Evolutionary conservation across 257 asterid genomes (phyloP).

Genomic region (Ilex aquifolium): DNA sequence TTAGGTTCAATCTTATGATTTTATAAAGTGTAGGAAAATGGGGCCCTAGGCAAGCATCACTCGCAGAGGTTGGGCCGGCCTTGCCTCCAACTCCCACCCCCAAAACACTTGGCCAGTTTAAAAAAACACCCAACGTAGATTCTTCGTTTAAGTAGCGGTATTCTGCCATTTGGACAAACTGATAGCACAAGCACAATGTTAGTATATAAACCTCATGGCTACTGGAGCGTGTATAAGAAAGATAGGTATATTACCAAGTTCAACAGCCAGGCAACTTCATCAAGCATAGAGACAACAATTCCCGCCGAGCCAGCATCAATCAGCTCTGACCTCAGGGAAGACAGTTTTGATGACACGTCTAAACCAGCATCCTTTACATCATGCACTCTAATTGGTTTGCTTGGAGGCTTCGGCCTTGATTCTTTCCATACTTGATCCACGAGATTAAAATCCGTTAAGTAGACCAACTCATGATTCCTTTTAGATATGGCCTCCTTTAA

Average conservation of each 20-base stretch:
- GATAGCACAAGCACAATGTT: not conserved
- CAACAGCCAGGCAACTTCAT: conserved; percentile 97
- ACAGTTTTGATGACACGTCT: conserved; percentile 73
- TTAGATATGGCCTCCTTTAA: conserved; percentile 67
- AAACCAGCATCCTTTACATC: conserved; percentile 81
- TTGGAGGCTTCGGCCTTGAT: conserved; percentile 74
- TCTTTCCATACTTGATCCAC: conserved; percentile 96
- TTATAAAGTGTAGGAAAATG: too few species aligned
- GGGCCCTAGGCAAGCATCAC: too few species aligned
- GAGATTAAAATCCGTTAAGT: conserved; percentile 69
- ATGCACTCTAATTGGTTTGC: conserved; percentile 62
- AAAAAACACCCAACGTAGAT: too few species aligned
- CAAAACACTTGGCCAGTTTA: not conserved
- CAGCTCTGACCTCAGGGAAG: conserved; percentile 74
- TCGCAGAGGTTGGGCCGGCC: too few species aligned
- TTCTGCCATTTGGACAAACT: not conserved
- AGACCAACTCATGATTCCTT: conserved; percentile 78
- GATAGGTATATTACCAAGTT: conserved; percentile 60
- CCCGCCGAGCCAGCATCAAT: conserved; percentile 73
- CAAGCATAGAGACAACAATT: conserved; percentile 83
- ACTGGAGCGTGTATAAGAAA: conserved; percentile 4
- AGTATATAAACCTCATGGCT: too few species aligned
- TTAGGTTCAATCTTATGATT: too few species aligned
- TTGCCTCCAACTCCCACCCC: not conserved
- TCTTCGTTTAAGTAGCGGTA: not conserved